Evolutionary conservation across 2,329 filamentous ascomycete species (phyloP), one percentile per base, ranked within the genome.

Genomic region (Orbilia oligospora): DNA sequence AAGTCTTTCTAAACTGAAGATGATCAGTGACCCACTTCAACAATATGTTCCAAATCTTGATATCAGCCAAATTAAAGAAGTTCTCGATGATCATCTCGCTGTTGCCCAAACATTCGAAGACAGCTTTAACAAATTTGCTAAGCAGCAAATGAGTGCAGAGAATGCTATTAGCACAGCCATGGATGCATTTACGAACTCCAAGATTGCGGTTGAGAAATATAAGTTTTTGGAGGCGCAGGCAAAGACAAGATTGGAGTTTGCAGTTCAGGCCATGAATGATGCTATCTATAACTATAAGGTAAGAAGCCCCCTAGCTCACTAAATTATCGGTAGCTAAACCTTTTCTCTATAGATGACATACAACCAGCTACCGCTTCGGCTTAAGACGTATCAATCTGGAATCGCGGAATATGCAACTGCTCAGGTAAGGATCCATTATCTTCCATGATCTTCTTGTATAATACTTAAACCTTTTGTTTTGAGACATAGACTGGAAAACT

Each of bases 1-100:
- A n/a, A 77, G 73, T 20, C 55, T 77, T 14, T 77, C 73, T 5
- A 77, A 77, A 27, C 61, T 77, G 0, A 48, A 61, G 30, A 49
- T 77, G 61, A 77, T 77, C n/a, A 44, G 51, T 1, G 73, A 77
- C 18, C 73, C 73, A 10, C 73, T 77, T 14, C 73, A 77, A 10
- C 73, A 77, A 68, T 77, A 77, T 38, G 67, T 77, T 12, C 73
- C 73, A n/a, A 77, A 77, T 41, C 55, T 77, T 12, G 73, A 77
- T 44, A 77, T 77, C 30, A 77, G 44, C 24, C 73, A 77, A 30
- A 53, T 77, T 51, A 77, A 77, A 44, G 27, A 33, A 14, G 73
- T 77, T 6, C 51, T 77, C 6, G 73, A 71, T 49, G 73, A 71
- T n/a, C 73, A 77, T 38, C 61, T 77, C 38, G 67, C 58, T 4